Conservation (phyloP, 169 alveolate genomes). For the Plasmodium inui region DNA sequence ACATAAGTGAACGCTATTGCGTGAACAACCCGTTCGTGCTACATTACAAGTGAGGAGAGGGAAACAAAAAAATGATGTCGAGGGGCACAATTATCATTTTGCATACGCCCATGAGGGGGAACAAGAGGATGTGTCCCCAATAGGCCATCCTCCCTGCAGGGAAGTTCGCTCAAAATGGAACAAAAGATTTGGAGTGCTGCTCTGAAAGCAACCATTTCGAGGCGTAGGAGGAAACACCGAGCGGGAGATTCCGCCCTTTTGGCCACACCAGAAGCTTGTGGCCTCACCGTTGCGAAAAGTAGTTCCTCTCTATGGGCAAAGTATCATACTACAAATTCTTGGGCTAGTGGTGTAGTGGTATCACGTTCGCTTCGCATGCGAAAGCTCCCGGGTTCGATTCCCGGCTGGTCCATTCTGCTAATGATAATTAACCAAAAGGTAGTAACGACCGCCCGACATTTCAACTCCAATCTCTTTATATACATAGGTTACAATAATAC, state of each 20-base stretch:
- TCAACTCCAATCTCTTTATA: too few species aligned
- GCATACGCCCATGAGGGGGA: not conserved
- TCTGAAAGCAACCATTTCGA: not conserved
- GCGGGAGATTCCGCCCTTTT: not conserved
- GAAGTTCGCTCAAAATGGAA: not conserved
- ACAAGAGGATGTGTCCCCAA: not conserved
- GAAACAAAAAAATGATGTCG: not conserved
- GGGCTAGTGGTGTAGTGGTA: conserved; percentile 97
- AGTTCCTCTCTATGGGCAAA: not conserved
- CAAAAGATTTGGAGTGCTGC: not conserved
- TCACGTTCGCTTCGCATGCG: conserved; percentile 98
- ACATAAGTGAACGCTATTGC: too few species aligned
- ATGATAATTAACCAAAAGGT: too few species aligned
- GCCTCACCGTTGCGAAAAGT: not conserved
- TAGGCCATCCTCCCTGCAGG: not conserved
- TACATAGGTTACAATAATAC: too few species aligned
- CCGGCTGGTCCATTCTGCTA: conserved; percentile 95
- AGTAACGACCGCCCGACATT: too few species aligned
- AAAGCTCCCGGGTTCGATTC: conserved; percentile 98
- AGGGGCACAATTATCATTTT: not conserved
- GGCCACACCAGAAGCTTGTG: not conserved
- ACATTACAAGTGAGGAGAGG: not conserved
- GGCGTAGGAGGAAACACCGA: not conserved
- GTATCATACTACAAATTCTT: not conserved
- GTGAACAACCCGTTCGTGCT: not conserved